Evolutionary conservation across 2,329 filamentous ascomycete genomes (phyloP), one percentile per base, ranked within the genome.

Genomic region (Fusarium lateritium): DNA sequence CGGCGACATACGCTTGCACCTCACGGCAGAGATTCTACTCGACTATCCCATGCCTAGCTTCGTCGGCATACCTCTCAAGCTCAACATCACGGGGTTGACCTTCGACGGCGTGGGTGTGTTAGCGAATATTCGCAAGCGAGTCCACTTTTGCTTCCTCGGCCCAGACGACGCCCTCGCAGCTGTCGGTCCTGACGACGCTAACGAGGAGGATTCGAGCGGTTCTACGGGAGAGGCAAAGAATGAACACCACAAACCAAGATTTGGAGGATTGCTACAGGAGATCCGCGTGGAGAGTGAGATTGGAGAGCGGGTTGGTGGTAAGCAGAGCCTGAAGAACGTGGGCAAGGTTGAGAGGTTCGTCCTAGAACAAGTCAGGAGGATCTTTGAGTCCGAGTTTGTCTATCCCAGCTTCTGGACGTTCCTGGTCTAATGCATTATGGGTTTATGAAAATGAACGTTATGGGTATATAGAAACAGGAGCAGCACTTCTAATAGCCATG

Each of bases 331-430:
- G 63, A 98, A 98, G 85, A 99, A 99, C 78, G 95, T 99, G 50
- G 95, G 96, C 62, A 99, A 99, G 84, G 96, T 99, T 60, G 96
- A 99, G 83, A 92, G 94, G 75, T 99, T 99, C 79, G 94, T 99
- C 58, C 85, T 99, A 62, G 95, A 98, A 79, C 95, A 98, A 81
- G 96, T 99, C 66, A 90, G 95, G 77, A 89, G 94, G 76, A 98
- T 99, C 73, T 98, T 99, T 76, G 96, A 99, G 81, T 96, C 98
- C 77, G 96, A 99, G 79, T 96, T 98, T 82, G 94, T 98, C 66
- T 98, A 97, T 82, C 96, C 96, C 44, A 98, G 94, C 80, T 98
- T 97, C 80, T 98, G 95, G 94, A 98, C 95, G 1, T 98, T 98
- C 79, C 83, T 99, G 74, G 91, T 98, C 44, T 97, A 80, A 75